Base-by-base conservation (phyloP, 2,329 filamentous ascomycete species). In the Ophiostoma populinum region DNA sequence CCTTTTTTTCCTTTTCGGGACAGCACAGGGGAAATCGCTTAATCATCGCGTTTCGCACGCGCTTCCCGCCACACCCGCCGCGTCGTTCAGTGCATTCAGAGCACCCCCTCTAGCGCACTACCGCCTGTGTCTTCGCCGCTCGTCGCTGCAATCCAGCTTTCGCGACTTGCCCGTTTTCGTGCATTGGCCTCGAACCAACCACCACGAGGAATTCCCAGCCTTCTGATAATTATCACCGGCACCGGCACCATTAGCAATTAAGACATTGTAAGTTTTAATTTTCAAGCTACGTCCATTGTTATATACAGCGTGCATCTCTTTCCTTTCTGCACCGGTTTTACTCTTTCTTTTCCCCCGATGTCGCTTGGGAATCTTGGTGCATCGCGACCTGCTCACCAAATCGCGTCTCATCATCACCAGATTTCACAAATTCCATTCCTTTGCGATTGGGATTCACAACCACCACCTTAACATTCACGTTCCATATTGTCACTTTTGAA, bases 311-410 rank as follows among this genome's bases (percentile, higher is more conserved):
- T 26, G 6, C 11, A 7, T 19, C 25, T 29, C 12, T 35, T 30
- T 20, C 20, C 17, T 36, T 39, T 32, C 21, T 36, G 22, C 24
- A 18, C 31, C 28, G 12, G 7, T 24, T 27, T 31, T 30, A 31
- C 24, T 31, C 18, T 53, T 48, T 52, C 20, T 21, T 16, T 26
- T 17, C 15, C 21, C 18, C 18, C 24, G 26, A 30, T 32, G 29
- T 32, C 33, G 35, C 24, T 32, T 32, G 15, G 20, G 7, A 9
- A 15, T 24, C 17, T 22, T 5, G 7, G 7, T 13, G 19, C 4
- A 19, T 22, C 21, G 21, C 20, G 11, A 32, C 30, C 21, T n/a
- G 15, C 10, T 12, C 24, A 15, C 15, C 18, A 24, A 8, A 7
- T 17, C 13, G 15, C 21, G 24, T 18, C 21, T 10, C 13, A 13